phyloP scores from a whole-genome alignment of 352 stramenopile species.

The Phytophthora niederhauseri region DNA sequence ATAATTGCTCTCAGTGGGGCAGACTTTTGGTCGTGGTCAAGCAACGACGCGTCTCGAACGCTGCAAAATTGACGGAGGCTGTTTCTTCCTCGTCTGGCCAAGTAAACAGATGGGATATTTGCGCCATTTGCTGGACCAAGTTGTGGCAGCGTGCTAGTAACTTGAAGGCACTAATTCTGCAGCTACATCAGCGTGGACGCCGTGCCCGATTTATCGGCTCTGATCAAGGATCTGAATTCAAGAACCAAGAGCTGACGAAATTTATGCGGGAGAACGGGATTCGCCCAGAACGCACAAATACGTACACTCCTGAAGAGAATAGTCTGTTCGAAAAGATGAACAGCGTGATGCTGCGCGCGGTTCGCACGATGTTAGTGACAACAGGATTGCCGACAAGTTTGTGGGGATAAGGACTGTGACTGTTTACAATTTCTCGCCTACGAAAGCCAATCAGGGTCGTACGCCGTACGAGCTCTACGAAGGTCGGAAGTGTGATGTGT shows the following conservation, averaged over 20 bases:
- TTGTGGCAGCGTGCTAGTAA: background rate
- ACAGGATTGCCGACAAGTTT: slow-evolving; percentile 2
- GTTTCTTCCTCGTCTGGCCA: too few relatives aligned
- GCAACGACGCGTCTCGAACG: too few relatives aligned
- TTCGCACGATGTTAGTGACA: slow-evolving; percentile 7
- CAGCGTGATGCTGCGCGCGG: background rate
- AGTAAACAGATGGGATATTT: too few relatives aligned
- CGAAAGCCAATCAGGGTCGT: slow-evolving; percentile 9
- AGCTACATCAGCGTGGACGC: background rate
- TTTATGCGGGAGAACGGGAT: slow-evolving; percentile 4
- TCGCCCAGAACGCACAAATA: background rate
- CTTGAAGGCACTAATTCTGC: background rate
- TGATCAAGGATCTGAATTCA: slow-evolving; percentile 1
- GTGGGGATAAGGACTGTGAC: slow-evolving; percentile 6
- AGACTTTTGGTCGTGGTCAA: too few relatives aligned
- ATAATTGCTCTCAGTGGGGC: too few relatives aligned
- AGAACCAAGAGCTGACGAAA: background rate
- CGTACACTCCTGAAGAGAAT: slow-evolving; percentile 6
- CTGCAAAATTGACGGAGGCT: too few relatives aligned
- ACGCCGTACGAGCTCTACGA: background rate
- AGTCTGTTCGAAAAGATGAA: background rate
- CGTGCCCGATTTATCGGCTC: slow-evolving; percentile 1
- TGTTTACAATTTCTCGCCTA: slow-evolving; percentile 5
- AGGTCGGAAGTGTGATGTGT: background rate
- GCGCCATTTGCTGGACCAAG: too few relatives aligned